Evolutionary conservation across 108 stramenopile species (phyloP).

Genomic region (Nitzschia inconspicua): DNA sequence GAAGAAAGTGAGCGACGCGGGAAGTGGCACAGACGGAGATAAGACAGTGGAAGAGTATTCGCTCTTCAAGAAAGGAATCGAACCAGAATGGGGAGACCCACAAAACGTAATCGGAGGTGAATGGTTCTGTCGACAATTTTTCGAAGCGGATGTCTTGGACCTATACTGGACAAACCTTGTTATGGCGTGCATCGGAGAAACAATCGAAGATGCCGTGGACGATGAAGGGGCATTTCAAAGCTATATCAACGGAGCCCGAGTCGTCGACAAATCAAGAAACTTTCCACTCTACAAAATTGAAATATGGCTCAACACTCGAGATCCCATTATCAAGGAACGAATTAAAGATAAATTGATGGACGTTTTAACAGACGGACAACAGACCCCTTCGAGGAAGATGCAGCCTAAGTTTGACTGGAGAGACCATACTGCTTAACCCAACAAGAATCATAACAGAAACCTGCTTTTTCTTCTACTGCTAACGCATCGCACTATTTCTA

Average conservation of each 20-base stretch:
- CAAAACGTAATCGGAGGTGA: conserved; percentile 86
- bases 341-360: conserved; percentile 55
- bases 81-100: conserved; percentile 94
- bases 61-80: conserved; percentile 92
- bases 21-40: no score
- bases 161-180: conserved; percentile 90
- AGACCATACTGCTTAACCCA: conserved; percentile 54
- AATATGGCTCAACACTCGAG: conserved; percentile 83
- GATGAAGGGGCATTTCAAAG: conserved; percentile 5
- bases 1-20: conserved; percentile 70
- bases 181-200: conserved; percentile 83
- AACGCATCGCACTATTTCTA: no score
- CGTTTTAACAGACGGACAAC: conserved; percentile 65
- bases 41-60: conserved; percentile 88
- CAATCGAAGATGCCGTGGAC: conserved; percentile 67
- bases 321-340: conserved; percentile 50
- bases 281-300: conserved; percentile 80
- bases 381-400: conserved; percentile 37
- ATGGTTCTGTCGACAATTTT: conserved; percentile 79
- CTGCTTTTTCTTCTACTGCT: neutral
- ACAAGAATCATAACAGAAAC: neutral
- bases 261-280: conserved; percentile 84
- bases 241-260: conserved; percentile 84
- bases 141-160: conserved; percentile 78
- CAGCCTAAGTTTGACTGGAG: conserved; percentile 88